Evolutionary conservation across 2,329 filamentous ascomycete genomes (phyloP), one percentile per base, ranked within the genome.

Genomic region (Diaporthe humulicola): DNA sequence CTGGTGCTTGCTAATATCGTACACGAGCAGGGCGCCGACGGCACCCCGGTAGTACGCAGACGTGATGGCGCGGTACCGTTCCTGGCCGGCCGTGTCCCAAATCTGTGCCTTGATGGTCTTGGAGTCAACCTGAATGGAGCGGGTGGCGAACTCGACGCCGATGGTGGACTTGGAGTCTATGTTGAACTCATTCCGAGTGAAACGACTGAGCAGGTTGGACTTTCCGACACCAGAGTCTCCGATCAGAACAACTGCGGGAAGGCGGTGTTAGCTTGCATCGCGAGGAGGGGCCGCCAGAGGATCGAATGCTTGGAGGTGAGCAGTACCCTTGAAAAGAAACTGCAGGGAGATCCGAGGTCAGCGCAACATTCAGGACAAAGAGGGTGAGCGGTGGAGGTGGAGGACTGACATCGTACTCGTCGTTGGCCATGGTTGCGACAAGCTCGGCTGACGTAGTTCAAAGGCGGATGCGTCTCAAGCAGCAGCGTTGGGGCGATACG

Each of bases 91-190:
- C 75, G 97, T 99, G 89, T 99, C 97, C 97, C 97, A 99, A 83
- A 99, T 99, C 89, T 99, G 97, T 81, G 97, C 97, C 91, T 99
- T 99, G 92, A 99, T 99, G 78, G 97, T 99, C 91, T 99, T 99
- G 83, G 94, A 94, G 87, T 99, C 97, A 82, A 99, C 97, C 87
- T 98, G 96, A 85, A 99, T 99, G 80, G 95, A 98, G 78, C 97
- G 93, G 80, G 97, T 99, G 81, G 97, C 97, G 85, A 99, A 99
- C 88, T 99, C 97, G 86, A 99, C 97, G 82, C 97, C 97, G 87
- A 99, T 99, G 81, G 97, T 99, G 78, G 97, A 98, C 92, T 99
- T 98, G 86, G 96, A 98, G 88, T 99, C 97, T 79, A 98, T 91
- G 88, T 98, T 98, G 93, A 99, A 99, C 88, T 99, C 97, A 87